A percentile compares a stretch with the other conserved stretches of the same genome.
phyloP scores from a whole-genome alignment of 768 basidiomycete species.

The Naganishia kalamii region DNA sequence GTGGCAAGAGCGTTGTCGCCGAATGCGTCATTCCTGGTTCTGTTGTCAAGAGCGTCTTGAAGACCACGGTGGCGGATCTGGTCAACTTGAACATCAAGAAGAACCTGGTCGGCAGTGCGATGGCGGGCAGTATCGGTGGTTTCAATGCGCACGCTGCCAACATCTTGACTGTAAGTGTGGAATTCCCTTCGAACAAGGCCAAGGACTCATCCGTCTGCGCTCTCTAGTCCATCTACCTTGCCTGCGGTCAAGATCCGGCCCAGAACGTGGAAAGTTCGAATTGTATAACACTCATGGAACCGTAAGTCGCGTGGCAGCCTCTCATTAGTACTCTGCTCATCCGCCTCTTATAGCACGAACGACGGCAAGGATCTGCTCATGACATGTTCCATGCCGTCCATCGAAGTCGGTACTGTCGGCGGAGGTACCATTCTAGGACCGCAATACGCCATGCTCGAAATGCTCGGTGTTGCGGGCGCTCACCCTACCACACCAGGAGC shows the following conservation, averaged over 20 bases:
- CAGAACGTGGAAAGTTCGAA: constrained; percentile 98
- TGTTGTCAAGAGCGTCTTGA: constrained; percentile 80
- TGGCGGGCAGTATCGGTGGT: constrained; percentile 96
- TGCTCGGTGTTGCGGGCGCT: constrained; percentile 88
- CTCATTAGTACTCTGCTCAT: background rate
- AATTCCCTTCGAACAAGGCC: constrained; percentile 16
- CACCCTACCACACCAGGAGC: constrained; percentile 77
- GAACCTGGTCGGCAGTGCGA: constrained; percentile 92
- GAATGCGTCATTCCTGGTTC: constrained; percentile 88
- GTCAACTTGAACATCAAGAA: constrained; percentile 93
- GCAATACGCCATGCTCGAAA: constrained; percentile 80
- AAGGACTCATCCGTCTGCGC: background rate
- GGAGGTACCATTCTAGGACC: constrained; percentile 90
- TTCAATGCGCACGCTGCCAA: constrained; percentile 99
- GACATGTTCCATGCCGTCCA: constrained; percentile 95
- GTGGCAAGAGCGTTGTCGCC: constrained; percentile 95
- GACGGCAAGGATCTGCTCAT: constrained; percentile 83
- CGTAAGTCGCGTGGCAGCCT: constrained; percentile 55
- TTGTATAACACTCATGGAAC: constrained; percentile 98
- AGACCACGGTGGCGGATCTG: constrained; percentile 84
- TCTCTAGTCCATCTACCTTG: constrained; percentile 69
- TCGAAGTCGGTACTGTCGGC: constrained; percentile 96
- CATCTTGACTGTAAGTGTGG: constrained; percentile 60
- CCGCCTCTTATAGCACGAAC: constrained; percentile 58
- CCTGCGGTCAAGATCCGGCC: constrained; percentile 96